phyloP scores from a whole-genome alignment of 768 basidiomycete genomes.

The Leccinum broughii region DNA sequence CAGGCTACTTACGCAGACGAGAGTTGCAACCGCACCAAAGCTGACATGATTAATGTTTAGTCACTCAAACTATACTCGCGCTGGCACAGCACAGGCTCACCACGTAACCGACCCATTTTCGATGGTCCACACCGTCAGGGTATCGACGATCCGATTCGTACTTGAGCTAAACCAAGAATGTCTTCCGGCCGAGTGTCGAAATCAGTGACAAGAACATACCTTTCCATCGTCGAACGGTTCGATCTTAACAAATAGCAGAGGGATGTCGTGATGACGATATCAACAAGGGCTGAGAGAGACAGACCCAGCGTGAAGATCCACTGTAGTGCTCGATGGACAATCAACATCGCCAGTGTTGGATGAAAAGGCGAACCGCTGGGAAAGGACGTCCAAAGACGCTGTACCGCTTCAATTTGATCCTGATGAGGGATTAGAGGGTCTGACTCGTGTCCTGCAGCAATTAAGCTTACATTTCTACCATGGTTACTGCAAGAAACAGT shows the following conservation, averaged over 20 bases:
- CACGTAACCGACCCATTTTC: constrained; percentile 27
- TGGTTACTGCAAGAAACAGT: constrained; percentile 16
- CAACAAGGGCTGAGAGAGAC: constrained; percentile 44
- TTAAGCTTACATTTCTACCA: constrained; percentile 21
- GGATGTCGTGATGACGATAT: constrained; percentile 45
- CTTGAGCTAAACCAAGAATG: constrained; percentile 5
- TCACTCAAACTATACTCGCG: too few species aligned
- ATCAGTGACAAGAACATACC: constrained; percentile 23
- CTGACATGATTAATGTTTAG: constrained; percentile 6
- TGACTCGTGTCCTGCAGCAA: background rate
- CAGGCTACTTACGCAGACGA: constrained; percentile 19
- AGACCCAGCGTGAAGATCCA: constrained; percentile 49
- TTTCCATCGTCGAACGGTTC: constrained; percentile 38
- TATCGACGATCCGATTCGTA: constrained; percentile 24
- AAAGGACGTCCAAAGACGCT: constrained; percentile 9
- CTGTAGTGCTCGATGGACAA: constrained; percentile 26
- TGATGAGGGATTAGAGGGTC: background rate
- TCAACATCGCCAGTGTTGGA: background rate
- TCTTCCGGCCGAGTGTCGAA: background rate
- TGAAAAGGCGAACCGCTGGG: constrained; percentile 9
- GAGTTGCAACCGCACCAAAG: constrained; percentile 14
- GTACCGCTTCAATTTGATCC: constrained; percentile 16
- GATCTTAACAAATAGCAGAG: constrained; percentile 43
- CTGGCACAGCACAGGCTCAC: constrained; percentile 5
- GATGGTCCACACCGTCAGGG: constrained; percentile 22